Percentiles rank a stretch among this genome's conserved stretches.
phyloP scores from a whole-genome alignment of 257 asterid species.

The Schizonepeta tenuifolia region DNA sequence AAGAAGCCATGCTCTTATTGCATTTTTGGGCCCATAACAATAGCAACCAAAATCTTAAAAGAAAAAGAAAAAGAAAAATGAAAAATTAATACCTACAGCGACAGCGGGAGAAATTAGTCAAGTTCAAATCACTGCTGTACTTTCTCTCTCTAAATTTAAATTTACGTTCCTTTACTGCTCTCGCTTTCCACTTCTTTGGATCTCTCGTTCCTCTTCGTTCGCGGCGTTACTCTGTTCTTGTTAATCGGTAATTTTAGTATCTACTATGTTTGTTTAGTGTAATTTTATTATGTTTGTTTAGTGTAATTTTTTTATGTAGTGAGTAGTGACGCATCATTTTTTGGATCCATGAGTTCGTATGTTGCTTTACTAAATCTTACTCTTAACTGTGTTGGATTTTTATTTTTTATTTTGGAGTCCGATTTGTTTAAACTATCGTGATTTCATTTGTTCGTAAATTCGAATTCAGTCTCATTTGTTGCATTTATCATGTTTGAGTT shows the following conservation, averaged over 20 bases:
- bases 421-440: neutral
- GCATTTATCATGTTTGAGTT: neutral
- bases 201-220: slow-evolving; percentile 11
- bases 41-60: too few species aligned
- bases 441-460: neutral
- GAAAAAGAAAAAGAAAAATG: too few species aligned
- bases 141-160: slow-evolving; percentile 40
- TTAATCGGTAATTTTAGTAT: slow-evolving; percentile 33
- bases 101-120: slow-evolving; percentile 34
- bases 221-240: slow-evolving; percentile 23
- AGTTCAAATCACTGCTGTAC: neutral
- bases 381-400: neutral
- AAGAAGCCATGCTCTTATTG: too few species aligned
- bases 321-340: slow-evolving; percentile 7
- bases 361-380: neutral
- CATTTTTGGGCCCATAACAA: too few species aligned
- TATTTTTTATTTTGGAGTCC: neutral
- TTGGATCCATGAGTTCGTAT: slow-evolving; percentile 20
- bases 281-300: too few species aligned
- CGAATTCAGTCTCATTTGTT: neutral
- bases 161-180: neutral
- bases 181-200: slow-evolving; percentile 2
- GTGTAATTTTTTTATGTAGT: neutral
- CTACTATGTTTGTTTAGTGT: neutral
- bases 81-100: too few species aligned